Conservation (phyloP, 768 basidiomycete species). For the Coprinopsis cinerea region DNA sequence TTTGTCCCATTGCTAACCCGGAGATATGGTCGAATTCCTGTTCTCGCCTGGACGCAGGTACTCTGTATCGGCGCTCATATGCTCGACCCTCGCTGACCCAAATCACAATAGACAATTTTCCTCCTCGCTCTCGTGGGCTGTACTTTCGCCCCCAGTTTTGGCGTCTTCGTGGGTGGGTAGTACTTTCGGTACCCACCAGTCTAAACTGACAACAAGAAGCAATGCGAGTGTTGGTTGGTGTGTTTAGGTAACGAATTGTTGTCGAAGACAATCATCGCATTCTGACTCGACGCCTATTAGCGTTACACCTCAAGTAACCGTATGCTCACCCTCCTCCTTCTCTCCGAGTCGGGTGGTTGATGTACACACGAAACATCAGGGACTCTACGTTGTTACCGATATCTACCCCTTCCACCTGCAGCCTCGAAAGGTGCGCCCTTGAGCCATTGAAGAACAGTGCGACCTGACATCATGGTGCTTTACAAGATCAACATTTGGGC, state of each 20-base stretch:
- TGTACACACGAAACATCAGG: slow-evolving; percentile 24
- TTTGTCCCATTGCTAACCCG: slow-evolving; percentile 61
- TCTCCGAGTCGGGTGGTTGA: slow-evolving; percentile 3
- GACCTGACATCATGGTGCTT: not conserved
- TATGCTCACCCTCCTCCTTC: not conserved
- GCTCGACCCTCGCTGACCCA: no score
- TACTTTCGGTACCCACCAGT: not conserved
- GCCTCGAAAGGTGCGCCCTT: slow-evolving; percentile 47
- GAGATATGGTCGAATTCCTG: slow-evolving; percentile 56
- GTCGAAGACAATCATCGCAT: no score
- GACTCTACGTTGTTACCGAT: slow-evolving; percentile 56
- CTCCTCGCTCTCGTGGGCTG: slow-evolving; percentile 34
- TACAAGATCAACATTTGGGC: not conserved
- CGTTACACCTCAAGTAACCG: not conserved
- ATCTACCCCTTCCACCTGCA: slow-evolving; percentile 67
- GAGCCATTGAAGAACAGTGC: not conserved
- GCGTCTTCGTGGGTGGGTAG: slow-evolving; percentile 46
- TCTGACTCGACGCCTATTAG: no score
- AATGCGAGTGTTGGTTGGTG: not conserved
- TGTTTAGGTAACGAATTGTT: no score
- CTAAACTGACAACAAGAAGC: not conserved
- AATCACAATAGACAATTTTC: not conserved
- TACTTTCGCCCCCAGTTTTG: slow-evolving; percentile 52
- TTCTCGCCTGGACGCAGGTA: slow-evolving; percentile 70
- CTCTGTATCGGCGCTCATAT: slow-evolving; percentile 10